Evolutionary conservation across 2,329 filamentous ascomycete species (phyloP).

Genomic region (Monosporascus ibericus): DNA sequence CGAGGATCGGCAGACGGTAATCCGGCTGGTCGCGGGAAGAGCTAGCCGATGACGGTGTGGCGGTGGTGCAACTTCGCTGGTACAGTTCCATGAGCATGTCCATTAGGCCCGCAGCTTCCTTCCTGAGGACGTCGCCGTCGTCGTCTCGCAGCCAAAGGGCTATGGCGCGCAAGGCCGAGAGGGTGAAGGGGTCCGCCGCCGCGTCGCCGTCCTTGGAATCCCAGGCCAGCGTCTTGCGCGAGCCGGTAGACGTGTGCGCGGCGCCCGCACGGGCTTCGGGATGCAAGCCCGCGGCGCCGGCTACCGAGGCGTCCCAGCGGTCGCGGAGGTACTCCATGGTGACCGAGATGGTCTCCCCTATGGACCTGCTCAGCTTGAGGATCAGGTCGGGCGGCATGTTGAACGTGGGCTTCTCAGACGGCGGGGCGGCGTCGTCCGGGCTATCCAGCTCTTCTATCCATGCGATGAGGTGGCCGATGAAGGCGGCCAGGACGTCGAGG

Average conservation of each 20-base stretch:
- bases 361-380: conserved; percentile 52
- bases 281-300: conserved; percentile 56
- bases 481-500: conserved; percentile 57
- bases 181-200: conserved; percentile 51
- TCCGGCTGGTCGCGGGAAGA: conserved; percentile 33
- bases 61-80: conserved; percentile 23
- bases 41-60: neutral
- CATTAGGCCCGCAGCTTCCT: conserved; percentile 50
- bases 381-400: conserved; percentile 52
- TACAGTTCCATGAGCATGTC: conserved; percentile 63
- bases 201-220: conserved; percentile 45
- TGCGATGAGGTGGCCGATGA: conserved; percentile 51
- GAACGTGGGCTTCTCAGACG: conserved; percentile 23
- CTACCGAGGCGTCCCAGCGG: conserved; percentile 61
- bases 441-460: conserved; percentile 43
- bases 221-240: conserved; percentile 48
- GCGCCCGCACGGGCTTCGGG: conserved; percentile 44
- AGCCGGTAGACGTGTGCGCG: conserved; percentile 38
- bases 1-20: conserved; percentile 50
- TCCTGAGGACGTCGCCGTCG: conserved; percentile 52
- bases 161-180: conserved; percentile 51
- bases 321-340: conserved; percentile 62
- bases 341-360: conserved; percentile 58
- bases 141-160: conserved; percentile 66
- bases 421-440: conserved; percentile 8